Base-by-base conservation (phyloP, 148 eudicot genomes). In the Rheum nobile region DNA sequence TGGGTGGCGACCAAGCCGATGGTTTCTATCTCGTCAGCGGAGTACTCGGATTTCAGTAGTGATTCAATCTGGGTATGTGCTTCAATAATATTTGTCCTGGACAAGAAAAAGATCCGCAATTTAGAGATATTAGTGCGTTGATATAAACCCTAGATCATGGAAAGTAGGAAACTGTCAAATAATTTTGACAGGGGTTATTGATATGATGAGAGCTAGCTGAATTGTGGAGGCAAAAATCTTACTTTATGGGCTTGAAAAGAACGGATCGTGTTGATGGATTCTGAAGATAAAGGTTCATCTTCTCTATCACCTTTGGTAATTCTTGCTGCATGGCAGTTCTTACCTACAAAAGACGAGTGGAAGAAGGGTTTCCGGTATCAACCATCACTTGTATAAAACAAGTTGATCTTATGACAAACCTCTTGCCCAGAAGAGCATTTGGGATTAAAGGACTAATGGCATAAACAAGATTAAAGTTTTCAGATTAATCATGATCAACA, bases 231-330 rank as follows among this genome's bases (percentile, higher is more conserved):
- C 2, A 37, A 22, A 79, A 46, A 79, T 74, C 91, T 83, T 86
- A 91, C 99, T 87, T 95, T 46, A 95, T 91, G 35, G 99, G 99
- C 85, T 87, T 95, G 86, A 95, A 95, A 78, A 91, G 96, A 81
- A 95, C 90, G 39, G 99, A 82, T 69, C 96, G 89, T 2, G 99
- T 95, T 38, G 96, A 87, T 41, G 91, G 86, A 77, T 95, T 95
- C 76, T 87, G 96, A 72, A 95, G 87, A 84, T 95, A 95, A 71
- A 95, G 96, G 85, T 88, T 95, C 97, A 95, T 86, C 83, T 90
- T 95, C 43, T 74, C 89, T 83, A 87, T 83, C 61, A 91, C 90
- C 76, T 21, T 82, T 8, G 97, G 97, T 83, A 91, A 80, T 75
- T 90, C 96, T 84, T 91, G 80, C 80, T 91, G 87, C 67, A 95